Evolutionary conservation across 805 yeast species (phyloP).

Genomic region (Pichia rugopelliculosa): DNA sequence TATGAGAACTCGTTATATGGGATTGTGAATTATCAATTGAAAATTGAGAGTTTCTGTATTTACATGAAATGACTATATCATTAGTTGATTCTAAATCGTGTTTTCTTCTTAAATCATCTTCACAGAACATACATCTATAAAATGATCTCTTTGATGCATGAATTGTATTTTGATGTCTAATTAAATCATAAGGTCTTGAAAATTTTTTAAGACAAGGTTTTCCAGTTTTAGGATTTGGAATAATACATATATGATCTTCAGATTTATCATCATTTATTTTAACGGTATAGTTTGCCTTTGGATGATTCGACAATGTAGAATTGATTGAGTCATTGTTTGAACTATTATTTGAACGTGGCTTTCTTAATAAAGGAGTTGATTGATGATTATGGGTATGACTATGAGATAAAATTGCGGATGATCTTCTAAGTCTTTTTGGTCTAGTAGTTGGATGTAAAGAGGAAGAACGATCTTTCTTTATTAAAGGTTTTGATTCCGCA

Average conservation of each 20-base stretch:
- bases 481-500: slow-evolving; percentile 15
- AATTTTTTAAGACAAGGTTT: slow-evolving; percentile 68
- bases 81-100: slow-evolving; percentile 39
- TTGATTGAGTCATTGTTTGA: not conserved
- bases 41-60: slow-evolving; percentile 21
- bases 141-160: slow-evolving; percentile 84
- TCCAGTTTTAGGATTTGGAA: slow-evolving; percentile 55
- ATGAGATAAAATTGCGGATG: not conserved
- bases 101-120: slow-evolving; percentile 48
- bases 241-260: slow-evolving; percentile 47
- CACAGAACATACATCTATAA: slow-evolving; percentile 83
- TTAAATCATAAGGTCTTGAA: slow-evolving; percentile 89
- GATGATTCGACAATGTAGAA: not conserved
- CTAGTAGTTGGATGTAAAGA: slow-evolving; percentile 16
- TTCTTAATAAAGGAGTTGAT: slow-evolving; percentile 1
- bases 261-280: slow-evolving; percentile 4
- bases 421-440: slow-evolving; percentile 9
- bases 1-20: slow-evolving; percentile 26
- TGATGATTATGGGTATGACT: not conserved
- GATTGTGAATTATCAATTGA: slow-evolving; percentile 26
- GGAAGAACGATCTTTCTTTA: slow-evolving; percentile 14
- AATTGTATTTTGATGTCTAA: slow-evolving; percentile 93
- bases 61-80: slow-evolving; percentile 30
- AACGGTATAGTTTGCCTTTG: not conserved
- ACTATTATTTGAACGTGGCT: slow-evolving; percentile 1